Evolutionary conservation across 495 filamentous ascomycete genomes (phyloP).

Genomic region (Penicillium paxilli): DNA sequence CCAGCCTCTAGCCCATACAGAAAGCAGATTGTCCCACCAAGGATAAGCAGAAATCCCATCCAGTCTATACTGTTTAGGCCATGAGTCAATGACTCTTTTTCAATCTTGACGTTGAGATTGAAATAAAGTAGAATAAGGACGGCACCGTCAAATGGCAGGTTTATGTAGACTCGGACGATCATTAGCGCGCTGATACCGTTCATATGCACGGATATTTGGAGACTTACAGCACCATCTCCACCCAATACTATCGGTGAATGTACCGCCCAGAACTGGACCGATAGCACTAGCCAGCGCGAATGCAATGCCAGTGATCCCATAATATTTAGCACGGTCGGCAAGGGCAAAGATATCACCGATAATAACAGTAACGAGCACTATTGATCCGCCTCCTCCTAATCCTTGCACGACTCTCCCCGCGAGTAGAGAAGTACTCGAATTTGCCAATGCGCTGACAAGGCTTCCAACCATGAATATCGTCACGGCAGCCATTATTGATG

Average conservation of each 20-base stretch:
- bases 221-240: constrained; percentile 58
- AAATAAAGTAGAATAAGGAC: constrained; percentile 68
- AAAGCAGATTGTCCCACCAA: constrained; percentile 77
- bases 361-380: constrained; percentile 79
- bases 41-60: constrained; percentile 65
- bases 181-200: no score
- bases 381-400: constrained; percentile 75
- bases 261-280: constrained; percentile 74
- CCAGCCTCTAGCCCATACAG: constrained; percentile 70
- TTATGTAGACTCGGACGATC: not conserved
- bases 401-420: constrained; percentile 77
- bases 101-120: constrained; percentile 65
- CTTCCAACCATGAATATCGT: constrained; percentile 74
- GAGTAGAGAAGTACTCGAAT: constrained; percentile 71
- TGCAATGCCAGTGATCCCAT: constrained; percentile 63
- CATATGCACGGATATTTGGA: no score
- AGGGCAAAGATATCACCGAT: constrained; percentile 76
- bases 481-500: constrained; percentile 70
- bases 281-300: constrained; percentile 75
- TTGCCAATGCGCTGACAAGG: constrained; percentile 66
- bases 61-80: constrained; percentile 78
- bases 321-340: constrained; percentile 56
- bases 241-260: constrained; percentile 63
- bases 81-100: constrained; percentile 50
- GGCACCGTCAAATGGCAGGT: constrained; percentile 67